A percentile compares a stretch with the other conserved stretches of the same genome.
These are phyloP conservation scores for Trypanosoma cruzi DNA, from an alignment of 208 protist genomes.

Conservation along the genomic window DNA sequence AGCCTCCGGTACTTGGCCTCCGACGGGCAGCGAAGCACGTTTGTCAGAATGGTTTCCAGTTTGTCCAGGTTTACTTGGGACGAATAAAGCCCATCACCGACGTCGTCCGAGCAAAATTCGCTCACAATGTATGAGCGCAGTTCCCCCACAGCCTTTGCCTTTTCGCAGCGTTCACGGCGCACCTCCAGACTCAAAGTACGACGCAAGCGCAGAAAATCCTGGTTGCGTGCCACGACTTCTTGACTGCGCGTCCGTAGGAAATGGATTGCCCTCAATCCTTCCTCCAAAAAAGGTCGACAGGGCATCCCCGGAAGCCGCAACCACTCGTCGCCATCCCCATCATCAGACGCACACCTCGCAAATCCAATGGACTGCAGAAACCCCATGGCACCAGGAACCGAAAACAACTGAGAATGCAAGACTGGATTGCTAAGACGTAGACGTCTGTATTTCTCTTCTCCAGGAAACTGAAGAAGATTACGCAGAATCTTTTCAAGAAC, in stretches of 20 bases:
- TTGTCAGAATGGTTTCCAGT: constrained; percentile 25
- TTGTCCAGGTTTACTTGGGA: constrained; percentile 22
- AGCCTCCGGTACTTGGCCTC: constrained; percentile 24
- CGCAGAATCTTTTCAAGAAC: constrained; percentile 45
- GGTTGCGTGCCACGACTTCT: not conserved
- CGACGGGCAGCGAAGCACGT: constrained; percentile 2
- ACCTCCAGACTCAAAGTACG: constrained; percentile 37
- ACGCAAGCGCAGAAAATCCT: constrained; percentile 19
- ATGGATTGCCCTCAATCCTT: constrained; percentile 25
- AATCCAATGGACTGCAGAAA: constrained; percentile 60
- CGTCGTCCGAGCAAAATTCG: constrained; percentile 60
- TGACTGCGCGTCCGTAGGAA: constrained; percentile 19
- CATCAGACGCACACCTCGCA: not conserved
- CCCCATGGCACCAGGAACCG: constrained; percentile 38
- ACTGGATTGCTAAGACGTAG: constrained; percentile 45
- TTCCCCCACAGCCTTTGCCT: constrained; percentile 29
- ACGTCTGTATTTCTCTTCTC: constrained; percentile 50
- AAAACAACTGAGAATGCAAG: constrained; percentile 46
- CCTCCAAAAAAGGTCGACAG: constrained; percentile 25
- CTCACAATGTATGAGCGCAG: constrained; percentile 38
- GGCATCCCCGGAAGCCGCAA: constrained; percentile 6
- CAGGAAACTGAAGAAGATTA: constrained; percentile 46
- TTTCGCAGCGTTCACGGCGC: constrained; percentile 44
- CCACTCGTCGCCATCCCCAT: not conserved
- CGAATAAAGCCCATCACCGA: constrained; percentile 61